Evolutionary conservation across 2,329 filamentous ascomycete genomes (phyloP), one percentile per base, ranked within the genome.

Genomic region (Clarireedia homoeocarpa): DNA sequence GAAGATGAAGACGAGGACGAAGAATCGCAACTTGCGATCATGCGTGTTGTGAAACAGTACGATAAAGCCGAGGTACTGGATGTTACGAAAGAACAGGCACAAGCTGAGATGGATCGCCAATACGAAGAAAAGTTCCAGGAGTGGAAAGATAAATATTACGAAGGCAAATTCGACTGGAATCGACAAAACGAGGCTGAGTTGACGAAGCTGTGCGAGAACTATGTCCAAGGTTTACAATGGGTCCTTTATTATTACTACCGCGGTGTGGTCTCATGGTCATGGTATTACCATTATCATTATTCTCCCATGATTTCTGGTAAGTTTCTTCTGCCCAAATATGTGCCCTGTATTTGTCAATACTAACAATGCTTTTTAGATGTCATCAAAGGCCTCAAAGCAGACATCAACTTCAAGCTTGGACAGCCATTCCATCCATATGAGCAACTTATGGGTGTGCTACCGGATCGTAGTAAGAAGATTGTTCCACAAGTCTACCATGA

Each of bases 181-280:
- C 77, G 88, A 10, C 86, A 90, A 48, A 86, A 89, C 65, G 86
- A 92, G 62, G 83, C 83, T 42, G 90, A 95, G 71, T 78, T 97
- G 68, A 85, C 78, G 53, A 85, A 87, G 61, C 77, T 99, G 59
- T 87, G 89, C 26, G 91, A 97, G 72, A 99, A 97, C 72, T 99
- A 99, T 66, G 91, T 99, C 6, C 89, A 99, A 73, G 94, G 94
- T 59, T 75, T 99, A 59, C 94, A 99, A 71, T 99, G 94, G 95
- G 94, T 99, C 45, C 77, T 99, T 50, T 96, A 87, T 72, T 99
- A 99, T 75, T 99, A 99, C 73, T 99, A 99, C 74, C 86, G 86
- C 53, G 94, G 94, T 60, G 94, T 99, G 58, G 94, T 90, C 15
- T 97, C 92, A 12, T 99, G 94, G 94, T 91, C 94, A 14, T 99